Evolutionary conservation across 345 rosid genomes (phyloP), one percentile per base, ranked within the genome.

Genomic region (Triadica sebifera): DNA sequence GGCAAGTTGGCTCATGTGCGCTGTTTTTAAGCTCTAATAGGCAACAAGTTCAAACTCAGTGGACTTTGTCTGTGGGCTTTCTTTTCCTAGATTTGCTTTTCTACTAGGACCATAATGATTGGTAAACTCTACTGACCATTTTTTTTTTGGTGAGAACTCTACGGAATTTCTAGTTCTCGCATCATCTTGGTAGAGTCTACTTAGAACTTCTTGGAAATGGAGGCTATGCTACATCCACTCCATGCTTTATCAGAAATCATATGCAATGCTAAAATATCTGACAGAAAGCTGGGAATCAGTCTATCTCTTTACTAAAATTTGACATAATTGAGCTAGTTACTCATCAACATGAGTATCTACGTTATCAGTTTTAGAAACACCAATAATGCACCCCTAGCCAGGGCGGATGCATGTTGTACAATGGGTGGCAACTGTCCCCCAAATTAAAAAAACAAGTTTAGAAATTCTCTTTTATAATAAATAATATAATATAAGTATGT

Each of bases 1-100:
- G n/a, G 52, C 50, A 60, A 45, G 55, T n/a, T 41, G 67, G 6
- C 45, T 71, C 74, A 71, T 72, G 68, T 72, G 75, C 52, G 67
- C 57, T 70, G 73, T 45, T 57, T 72, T 45, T 12, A 67, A 72
- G 55, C 76, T 67, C 72, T 57, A 19, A 38, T 12, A 34, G n/a
- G 16, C 5, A 29, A 29, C 34, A 29, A 29, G 34, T 58, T 65
- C 15, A 47, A 71, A 38, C 56, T 77, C 41, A 49, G 43, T 51
- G 69, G 64, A 51, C 59, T 51, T 37, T 58, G 20, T 64, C 34
- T 63, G 51, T 59, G 76, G 75, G 63, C 62, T 49, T 52, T 72
- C 12, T 47, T 63, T 64, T 15, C 49, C 58, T 29, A 9, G 57
- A 70, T 53, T 25, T 25, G 29, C 34, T 61, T 52, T 61, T 34